Evolutionary conservation across 371 early-diverging fungal genomes (phyloP).

Genomic region (Mortierella sp.): DNA sequence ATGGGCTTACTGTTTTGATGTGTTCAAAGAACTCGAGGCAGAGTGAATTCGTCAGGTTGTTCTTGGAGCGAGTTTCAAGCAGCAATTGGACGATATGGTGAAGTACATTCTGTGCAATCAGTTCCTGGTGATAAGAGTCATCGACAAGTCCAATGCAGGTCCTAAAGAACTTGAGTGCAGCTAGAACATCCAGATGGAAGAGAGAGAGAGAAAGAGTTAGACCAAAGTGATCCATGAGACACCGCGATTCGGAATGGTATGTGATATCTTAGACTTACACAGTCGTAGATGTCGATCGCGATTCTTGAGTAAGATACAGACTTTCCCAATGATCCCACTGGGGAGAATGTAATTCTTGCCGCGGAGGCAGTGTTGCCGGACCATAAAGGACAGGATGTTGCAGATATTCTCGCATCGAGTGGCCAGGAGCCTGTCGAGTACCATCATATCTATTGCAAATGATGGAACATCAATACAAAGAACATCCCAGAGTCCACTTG

Average conservation of each 20-base stretch:
- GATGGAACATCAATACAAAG: no score
- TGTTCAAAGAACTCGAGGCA: conserved; percentile 87
- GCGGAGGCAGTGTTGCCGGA: conserved; percentile 76
- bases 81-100: conserved; percentile 72
- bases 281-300: conserved; percentile 74
- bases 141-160: conserved; percentile 77
- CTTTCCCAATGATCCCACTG: conserved; percentile 65
- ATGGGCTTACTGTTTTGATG: conserved; percentile 68
- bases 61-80: conserved; percentile 66
- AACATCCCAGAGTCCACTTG: background rate
- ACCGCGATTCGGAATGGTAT: no score
- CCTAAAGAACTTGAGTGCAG: conserved; percentile 82
- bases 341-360: conserved; percentile 78
- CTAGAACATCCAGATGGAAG: conserved; percentile 50
- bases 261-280: no score
- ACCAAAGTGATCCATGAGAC: background rate
- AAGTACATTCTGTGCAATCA: conserved; percentile 72
- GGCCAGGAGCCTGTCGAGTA: conserved; percentile 35
- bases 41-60: conserved; percentile 88
- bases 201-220: background rate
- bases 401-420: conserved; percentile 69
- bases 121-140: conserved; percentile 77
- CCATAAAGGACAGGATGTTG: conserved; percentile 74
- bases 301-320: conserved; percentile 72
- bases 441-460: conserved; percentile 6